These are phyloP conservation scores for Cladobotryum protrusum DNA, from an alignment of 2,329 filamentous ascomycete genomes.

Conservation along the genomic window DNA sequence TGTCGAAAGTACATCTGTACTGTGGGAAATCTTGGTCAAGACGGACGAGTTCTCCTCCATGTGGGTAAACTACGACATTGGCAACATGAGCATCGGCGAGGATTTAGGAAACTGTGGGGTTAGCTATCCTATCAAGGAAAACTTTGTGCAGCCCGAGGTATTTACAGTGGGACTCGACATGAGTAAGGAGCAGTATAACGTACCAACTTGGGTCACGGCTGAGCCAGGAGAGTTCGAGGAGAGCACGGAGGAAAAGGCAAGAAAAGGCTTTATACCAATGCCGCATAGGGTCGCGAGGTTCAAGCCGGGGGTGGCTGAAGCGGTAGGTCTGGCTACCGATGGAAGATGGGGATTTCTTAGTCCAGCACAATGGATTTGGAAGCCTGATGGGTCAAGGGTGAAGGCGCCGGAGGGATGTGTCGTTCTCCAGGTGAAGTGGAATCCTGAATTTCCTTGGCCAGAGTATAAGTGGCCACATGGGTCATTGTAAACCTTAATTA, in stretches of 20 bases:
- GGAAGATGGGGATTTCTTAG: not conserved
- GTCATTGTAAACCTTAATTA: not conserved
- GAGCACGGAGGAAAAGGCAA: constrained; percentile 11
- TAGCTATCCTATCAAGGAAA: constrained; percentile 8
- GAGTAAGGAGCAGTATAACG: not conserved
- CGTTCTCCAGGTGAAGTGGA: constrained; percentile 10
- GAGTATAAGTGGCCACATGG: constrained; percentile 3
- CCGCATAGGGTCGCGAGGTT: not conserved
- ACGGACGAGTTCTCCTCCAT: constrained; percentile 14
- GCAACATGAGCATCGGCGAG: constrained; percentile 16
- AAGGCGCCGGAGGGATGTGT: constrained; percentile 18
- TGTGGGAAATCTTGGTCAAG: constrained; percentile 18
- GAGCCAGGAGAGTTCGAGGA: constrained; percentile 19
- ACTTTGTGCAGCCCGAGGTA: constrained; percentile 14
- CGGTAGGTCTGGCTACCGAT: not conserved
- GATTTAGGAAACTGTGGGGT: constrained; percentile 17
- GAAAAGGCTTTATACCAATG: not conserved
- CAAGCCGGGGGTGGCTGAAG: constrained; percentile 4
- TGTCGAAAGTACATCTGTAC: constrained; percentile 15
- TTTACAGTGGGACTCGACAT: constrained; percentile 11
- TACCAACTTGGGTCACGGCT: constrained; percentile 11
- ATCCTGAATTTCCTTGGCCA: constrained; percentile 15
- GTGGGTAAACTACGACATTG: constrained; percentile 18
- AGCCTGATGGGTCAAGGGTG: constrained; percentile 14
- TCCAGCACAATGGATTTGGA: not conserved